Evolutionary conservation across 352 stramenopile species (phyloP).

Genomic region (Pythium pyrilobum): DNA sequence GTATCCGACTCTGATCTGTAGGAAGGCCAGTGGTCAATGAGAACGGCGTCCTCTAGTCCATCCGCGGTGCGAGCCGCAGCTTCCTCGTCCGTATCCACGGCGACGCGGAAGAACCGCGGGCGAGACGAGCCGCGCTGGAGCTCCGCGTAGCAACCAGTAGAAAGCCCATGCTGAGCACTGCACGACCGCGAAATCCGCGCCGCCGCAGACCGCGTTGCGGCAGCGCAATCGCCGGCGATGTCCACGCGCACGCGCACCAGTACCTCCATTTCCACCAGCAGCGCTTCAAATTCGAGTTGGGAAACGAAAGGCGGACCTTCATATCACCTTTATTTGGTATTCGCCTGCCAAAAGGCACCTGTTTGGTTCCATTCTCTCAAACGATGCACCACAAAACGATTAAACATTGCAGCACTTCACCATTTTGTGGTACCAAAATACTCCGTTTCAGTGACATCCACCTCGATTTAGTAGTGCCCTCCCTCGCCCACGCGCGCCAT

Average conservation of each 20-base stretch:
- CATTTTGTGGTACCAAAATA: too few relatives aligned
- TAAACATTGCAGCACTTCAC: too few relatives aligned
- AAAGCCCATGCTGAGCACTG: neutral
- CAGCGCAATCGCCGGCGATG: neutral
- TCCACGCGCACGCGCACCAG: conserved; percentile 6
- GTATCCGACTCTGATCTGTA: neutral
- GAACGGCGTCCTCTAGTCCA: conserved; percentile 11
- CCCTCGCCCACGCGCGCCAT: neutral
- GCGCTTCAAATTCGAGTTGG: neutral
- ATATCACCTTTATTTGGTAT: neutral
- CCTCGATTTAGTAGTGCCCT: conserved; percentile 12
- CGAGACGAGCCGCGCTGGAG: neutral
- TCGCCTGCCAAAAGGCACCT: too few relatives aligned
- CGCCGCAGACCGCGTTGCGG: neutral
- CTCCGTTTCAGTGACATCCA: too few relatives aligned
- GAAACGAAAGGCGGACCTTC: neutral
- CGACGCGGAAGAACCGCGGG: conserved; percentile 36
- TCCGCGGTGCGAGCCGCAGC: neutral
- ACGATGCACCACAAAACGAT: too few relatives aligned
- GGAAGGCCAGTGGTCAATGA: conserved; percentile 46
- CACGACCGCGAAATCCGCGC: neutral
- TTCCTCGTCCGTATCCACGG: conserved; percentile 26
- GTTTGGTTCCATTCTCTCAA: too few relatives aligned
- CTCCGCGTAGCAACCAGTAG: conserved; percentile 2
- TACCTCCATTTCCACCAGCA: conserved; percentile 3